Base-by-base conservation (phyloP, 768 basidiomycete genomes). In the Suillus hirtellus region DNA sequence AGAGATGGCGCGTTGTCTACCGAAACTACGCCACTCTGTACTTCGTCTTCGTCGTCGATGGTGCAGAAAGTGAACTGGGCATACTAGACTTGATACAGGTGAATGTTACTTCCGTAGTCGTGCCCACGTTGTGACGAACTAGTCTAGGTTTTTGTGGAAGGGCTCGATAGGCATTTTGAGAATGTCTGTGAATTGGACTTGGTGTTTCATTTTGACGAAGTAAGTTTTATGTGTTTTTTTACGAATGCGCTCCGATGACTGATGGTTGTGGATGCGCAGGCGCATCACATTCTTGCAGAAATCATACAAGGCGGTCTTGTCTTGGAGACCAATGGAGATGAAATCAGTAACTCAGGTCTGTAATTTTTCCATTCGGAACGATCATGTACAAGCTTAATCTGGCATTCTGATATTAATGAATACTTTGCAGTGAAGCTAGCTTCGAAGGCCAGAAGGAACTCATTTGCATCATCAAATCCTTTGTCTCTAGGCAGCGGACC, bases 181-280 rank as follows among this genome's bases (percentile, higher is more conserved):
- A 99, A 98, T 71, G 97, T 99, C 0, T 99, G 97, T 77, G 97
- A 99, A 75, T 81, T 99, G 52, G 97, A 99, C 75, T 83, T 99
- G 14, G 96, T 99, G 59, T 99, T 99, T 75, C 96, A 98, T 75
- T 99, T 98, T 71, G 97, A 99, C 74, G 95, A 99, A 83, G 96
- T 93, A 68, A 38, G 83, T 67, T 47, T 21, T 17, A 27, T 19
- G 38, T 54, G 15, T 27, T 52, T 49, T 49, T 27, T 27, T 37
- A 46, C 58, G 37, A 49, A 21, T 35, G 31, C 19, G 12, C 56
- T 54, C 34, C 10, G 11, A 52, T 43, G 17, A 27, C 43, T 6
- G 31, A 34, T 63, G 58, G 34, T 70, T 46, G 62, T 52, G 43
- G n/a, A 47, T 31, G 61, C 15, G 2, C 69, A 96, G 95, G 96